Base-by-base conservation (phyloP, 2,329 filamentous ascomycete genomes). In the Botrytis medusae region DNA sequence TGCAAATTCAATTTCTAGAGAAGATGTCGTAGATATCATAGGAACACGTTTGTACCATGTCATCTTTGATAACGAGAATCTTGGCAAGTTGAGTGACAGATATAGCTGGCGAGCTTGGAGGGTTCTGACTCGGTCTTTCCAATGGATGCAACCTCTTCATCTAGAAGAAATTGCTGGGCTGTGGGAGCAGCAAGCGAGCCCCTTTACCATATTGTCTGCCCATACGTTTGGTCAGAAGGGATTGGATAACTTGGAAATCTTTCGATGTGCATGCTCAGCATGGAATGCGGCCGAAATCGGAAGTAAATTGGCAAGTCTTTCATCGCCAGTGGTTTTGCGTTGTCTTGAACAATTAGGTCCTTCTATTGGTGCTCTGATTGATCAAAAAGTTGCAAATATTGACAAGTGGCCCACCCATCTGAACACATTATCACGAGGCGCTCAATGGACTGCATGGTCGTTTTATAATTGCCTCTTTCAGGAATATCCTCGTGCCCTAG, bases 1-100 rank as follows among this genome's bases (percentile, higher is more conserved):
- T 65, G 79, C 81, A 61, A 78, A 79, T 8, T 81, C 83, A n/a
- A 77, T 84, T 18, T 78, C 74, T 14, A 77, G 80, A 61, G 81
- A 83, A 64, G 79, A 80, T 8, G 79, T 79, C 57, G 80, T 82
- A 20, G 77, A 80, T 69, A 74, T 72, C 14, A 74, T 82, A 59
- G 79, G 80, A 16, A 75, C 80, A n/a, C 80, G 78, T 48, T 77
- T 82, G n/a, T 81, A 81, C 57, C 77, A 80, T 37, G 77, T 81
- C n/a, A 77, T 81, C 37, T 80, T 80, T 54, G 72, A 80, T 20
- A 70, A 73, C 72, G 77, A n/a, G 59, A 64, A 37, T 63, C 37
- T 77, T 74, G 71, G 76, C 3, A 75, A 78, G 9, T 63, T 81
- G 25, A 73, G 78, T 32, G 74, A 70, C 12, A 74, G 77, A 71